phyloP scores from a whole-genome alignment of 305 asterid species.

The Fraxinus floribunda region DNA sequence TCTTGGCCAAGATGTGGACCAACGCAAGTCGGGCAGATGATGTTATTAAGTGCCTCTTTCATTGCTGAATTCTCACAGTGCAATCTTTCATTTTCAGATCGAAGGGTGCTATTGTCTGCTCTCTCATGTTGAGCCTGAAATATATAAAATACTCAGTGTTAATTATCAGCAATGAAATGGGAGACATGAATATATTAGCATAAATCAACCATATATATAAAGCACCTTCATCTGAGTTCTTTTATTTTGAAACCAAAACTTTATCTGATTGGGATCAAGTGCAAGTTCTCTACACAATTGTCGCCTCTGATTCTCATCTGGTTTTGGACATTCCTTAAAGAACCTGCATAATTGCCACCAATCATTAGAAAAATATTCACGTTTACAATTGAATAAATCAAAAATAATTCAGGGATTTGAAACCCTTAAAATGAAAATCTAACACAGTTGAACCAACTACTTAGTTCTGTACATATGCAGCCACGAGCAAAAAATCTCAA shows the following conservation, averaged over 20 bases:
- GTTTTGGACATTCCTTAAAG: constrained; percentile 64
- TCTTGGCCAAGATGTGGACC: constrained; percentile 39
- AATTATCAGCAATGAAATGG: background rate
- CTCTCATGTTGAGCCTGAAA: constrained; percentile 53
- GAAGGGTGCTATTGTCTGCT: constrained; percentile 55
- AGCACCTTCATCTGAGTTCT: constrained; percentile 70
- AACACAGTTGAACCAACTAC: background rate
- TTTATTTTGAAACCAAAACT: constrained; percentile 84
- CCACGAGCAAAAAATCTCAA: background rate
- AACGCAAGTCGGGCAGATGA: constrained; percentile 43
- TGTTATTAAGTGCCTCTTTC: constrained; percentile 43
- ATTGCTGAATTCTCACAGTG: constrained; percentile 60
- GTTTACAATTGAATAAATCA: background rate
- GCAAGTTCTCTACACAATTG: constrained; percentile 55
- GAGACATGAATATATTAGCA: background rate
- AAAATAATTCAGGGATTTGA: background rate
- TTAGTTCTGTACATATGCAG: background rate
- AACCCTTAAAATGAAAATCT: background rate
- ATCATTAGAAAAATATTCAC: background rate
- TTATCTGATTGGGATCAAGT: constrained; percentile 64
- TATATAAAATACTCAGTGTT: background rate
- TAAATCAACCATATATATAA: background rate
- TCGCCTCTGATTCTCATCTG: constrained; percentile 58
- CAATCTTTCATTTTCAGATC: constrained; percentile 50
- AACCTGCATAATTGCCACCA: constrained; percentile 38